A percentile compares a stretch with the other conserved stretches of the same genome.
These are phyloP conservation scores for Aureoboletus auriporus DNA, from an alignment of 768 basidiomycete species.

Conservation along the genomic window DNA sequence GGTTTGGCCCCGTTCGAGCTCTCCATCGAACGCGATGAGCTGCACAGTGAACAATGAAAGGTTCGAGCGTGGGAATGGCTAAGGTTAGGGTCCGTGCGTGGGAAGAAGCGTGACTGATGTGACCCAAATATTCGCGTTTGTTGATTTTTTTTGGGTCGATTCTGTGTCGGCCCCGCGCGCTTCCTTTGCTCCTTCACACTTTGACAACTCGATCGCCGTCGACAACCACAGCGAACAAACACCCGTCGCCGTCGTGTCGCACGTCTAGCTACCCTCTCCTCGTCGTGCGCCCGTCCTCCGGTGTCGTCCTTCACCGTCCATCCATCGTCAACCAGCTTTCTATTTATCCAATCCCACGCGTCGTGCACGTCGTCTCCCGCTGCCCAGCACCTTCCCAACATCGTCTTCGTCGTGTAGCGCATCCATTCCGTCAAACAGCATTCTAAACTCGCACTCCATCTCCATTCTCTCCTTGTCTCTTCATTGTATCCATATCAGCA, in stretches of 20 bases:
- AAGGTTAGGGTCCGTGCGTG: conserved; percentile 47
- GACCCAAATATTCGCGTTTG: conserved; percentile 39
- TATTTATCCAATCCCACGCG: conserved; percentile 42
- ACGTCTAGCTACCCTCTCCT: conserved; percentile 23
- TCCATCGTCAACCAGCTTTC: conserved; percentile 17
- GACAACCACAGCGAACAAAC: conserved; percentile 43
- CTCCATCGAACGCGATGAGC: conserved; percentile 1
- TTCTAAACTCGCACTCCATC: conserved; percentile 23
- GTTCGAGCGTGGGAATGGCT: conserved; percentile 30
- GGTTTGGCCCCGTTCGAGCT: background rate
- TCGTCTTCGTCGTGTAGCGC: conserved; percentile 25
- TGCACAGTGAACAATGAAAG: conserved; percentile 16
- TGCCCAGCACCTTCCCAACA: conserved; percentile 16
- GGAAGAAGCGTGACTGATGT: conserved; percentile 30
- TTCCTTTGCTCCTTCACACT: conserved; percentile 42
- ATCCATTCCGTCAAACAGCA: conserved; percentile 26
- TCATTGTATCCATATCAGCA: conserved; percentile 44
- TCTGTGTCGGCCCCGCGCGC: conserved; percentile 43
- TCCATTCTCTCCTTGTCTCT: conserved; percentile 24
- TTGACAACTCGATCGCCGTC: conserved; percentile 46
- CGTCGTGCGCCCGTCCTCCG: conserved; percentile 21
- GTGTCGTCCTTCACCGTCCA: conserved; percentile 21
- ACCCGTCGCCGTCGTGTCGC: conserved; percentile 37
- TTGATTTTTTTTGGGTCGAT: conserved; percentile 36
- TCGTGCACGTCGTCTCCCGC: conserved; percentile 41